Percentiles rank a stretch among this genome's conserved stretches.
phyloP scores from a whole-genome alignment of 2,329 filamentous ascomycete species.

The Pyrenochaeta sp. region DNA sequence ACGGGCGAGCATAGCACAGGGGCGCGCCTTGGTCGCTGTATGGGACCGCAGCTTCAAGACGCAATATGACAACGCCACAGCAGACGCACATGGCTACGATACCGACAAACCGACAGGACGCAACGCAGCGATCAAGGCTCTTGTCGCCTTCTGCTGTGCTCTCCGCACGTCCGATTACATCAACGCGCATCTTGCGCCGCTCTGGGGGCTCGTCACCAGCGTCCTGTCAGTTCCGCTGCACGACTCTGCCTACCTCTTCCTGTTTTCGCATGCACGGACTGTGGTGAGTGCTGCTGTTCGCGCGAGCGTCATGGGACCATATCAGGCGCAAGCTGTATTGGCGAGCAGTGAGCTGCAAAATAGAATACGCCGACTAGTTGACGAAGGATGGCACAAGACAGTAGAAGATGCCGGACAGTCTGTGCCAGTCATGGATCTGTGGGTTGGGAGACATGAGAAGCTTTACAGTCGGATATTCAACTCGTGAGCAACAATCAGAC shows the following conservation, averaged over 20 bases:
- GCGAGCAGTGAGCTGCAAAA: constrained; percentile 67
- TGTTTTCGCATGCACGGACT: constrained; percentile 79
- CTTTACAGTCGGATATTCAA: constrained; percentile 89
- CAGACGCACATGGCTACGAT: background rate
- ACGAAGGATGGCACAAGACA: constrained; percentile 65
- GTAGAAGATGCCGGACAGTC: constrained; percentile 76
- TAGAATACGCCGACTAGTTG: constrained; percentile 66
- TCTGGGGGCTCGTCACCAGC: constrained; percentile 72
- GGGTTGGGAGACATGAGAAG: constrained; percentile 83
- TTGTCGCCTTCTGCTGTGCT: constrained; percentile 38
- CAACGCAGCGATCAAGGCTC: constrained; percentile 28
- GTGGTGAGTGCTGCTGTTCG: constrained; percentile 79
- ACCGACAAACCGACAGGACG: background rate
- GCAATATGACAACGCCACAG: constrained; percentile 21
- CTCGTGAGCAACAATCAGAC: constrained; percentile 59
- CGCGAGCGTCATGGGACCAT: constrained; percentile 80
- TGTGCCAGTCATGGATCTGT: constrained; percentile 81
- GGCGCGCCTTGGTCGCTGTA: constrained; percentile 75
- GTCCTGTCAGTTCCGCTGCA: constrained; percentile 67
- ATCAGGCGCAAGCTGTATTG: constrained; percentile 77
- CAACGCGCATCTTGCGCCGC: constrained; percentile 72
- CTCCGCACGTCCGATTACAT: constrained; percentile 39
- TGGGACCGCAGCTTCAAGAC: constrained; percentile 75
- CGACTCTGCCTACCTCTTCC: constrained; percentile 76
- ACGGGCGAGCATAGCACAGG: constrained; percentile 78